These are phyloP conservation scores for Mortierella alpina DNA, from an alignment of 192 early-diverging fungal species.

Conservation along the genomic window DNA sequence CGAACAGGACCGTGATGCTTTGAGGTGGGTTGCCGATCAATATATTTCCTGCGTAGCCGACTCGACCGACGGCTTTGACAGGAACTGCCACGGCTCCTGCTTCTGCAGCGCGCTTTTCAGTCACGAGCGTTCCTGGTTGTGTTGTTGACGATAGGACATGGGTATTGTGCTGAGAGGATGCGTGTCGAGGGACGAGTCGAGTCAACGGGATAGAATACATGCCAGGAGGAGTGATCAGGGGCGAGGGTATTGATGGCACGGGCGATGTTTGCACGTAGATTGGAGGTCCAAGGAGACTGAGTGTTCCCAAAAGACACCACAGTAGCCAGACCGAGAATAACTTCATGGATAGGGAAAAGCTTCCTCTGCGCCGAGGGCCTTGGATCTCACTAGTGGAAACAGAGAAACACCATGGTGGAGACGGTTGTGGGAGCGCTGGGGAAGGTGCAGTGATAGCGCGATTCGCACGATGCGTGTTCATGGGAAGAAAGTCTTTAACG, in stretches of 20 bases:
- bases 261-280: too few relatives aligned
- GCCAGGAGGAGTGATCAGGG: background rate
- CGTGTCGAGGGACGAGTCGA: background rate
- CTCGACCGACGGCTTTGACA: constrained; percentile 5
- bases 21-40: constrained; percentile 85
- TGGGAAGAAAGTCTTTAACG: too few relatives aligned
- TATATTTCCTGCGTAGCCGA: constrained; percentile 73
- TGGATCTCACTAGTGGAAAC: background rate
- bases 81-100: background rate
- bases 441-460: too few relatives aligned
- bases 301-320: too few relatives aligned
- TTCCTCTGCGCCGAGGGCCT: too few relatives aligned
- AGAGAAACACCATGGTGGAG: background rate
- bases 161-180: background rate
- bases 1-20: constrained; percentile 86
- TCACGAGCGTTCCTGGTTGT: too few relatives aligned
- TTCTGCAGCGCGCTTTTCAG: background rate
- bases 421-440: too few relatives aligned
- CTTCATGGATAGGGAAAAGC: too few relatives aligned
- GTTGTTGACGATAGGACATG: background rate
- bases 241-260: too few relatives aligned
- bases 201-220: background rate
- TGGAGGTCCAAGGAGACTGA: too few relatives aligned
- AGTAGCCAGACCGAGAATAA: too few relatives aligned
- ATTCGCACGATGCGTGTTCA: too few relatives aligned